Base-by-base conservation (phyloP, 225 moss, liverwort and hornwort genomes). In the Asterella californica region DNA sequence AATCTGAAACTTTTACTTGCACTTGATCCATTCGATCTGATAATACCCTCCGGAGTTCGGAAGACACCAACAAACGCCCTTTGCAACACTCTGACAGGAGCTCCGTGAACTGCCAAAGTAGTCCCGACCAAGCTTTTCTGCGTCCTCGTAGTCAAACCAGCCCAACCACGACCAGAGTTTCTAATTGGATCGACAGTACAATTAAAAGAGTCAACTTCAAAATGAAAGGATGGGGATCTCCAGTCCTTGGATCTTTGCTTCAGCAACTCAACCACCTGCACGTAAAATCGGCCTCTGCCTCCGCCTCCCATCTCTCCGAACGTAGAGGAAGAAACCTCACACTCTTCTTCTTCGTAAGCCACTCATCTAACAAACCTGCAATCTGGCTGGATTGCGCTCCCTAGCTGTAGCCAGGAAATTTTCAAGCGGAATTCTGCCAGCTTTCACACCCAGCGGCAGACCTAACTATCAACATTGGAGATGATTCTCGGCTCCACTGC, bases 171-270 rank as follows among this genome's bases (percentile, higher is more conserved):
- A 32, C 14, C 32, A 46, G 78, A 70, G 33, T 71, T 63, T 17
- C 19, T 47, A 48, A 42, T 15, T 12, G 47, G 27, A 76, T 19
- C 33, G 37, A 25, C 60, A 64, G 42, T 19, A 67, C 24, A 38
- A 73, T 10, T 53, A 29, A 62, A 37, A 17, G 42, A n/a, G 9
- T 53, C 42, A 10, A 38, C 30, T 17, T 63, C 38, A 12, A 12
- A 72, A 15, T 38, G 17, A 10, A 36, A 70, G 22, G 59, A 34
- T 47, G 48, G 47, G 10, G 34, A 48, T n/a, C 34, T 29, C 68
- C 69, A 42, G 5, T 25, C 80, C 64, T 46, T 84, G 54, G 42
- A 77, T 71, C 80, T 78, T 15, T 78, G 73, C 65, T 48, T 48
- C 15, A 72, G 34, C 36, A 75, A 50, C 12, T 76, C 76, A 0